Evolutionary conservation across 2,329 filamentous ascomycete species (phyloP), one percentile per base, ranked within the genome.

Genomic region (Venturia pyrina): DNA sequence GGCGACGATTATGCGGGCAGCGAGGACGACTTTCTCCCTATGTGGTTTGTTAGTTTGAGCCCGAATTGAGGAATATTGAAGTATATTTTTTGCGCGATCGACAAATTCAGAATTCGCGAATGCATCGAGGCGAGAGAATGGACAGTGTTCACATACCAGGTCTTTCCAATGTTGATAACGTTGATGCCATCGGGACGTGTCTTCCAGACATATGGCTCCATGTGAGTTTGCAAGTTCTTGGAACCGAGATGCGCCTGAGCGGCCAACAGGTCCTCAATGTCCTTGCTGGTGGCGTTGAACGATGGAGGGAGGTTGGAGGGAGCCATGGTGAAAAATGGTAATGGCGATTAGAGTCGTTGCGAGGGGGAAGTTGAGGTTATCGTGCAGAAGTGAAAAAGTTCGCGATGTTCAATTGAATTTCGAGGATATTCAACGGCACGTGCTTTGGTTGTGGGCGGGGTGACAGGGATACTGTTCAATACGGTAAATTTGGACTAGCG

Each of bases 181-280:
- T 99, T 99, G 85, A 99, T 89, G 83, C 95, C 95, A 77, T 99
- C 96, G 72, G 91, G 89, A 79, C 95, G 91, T 80, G 92, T 96
- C 90, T 99, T 99, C 93, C 93, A 99, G 78, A 99, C 89, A 87
- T 99, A 99, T 74, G 91, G 89, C 82, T 96, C 91, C 92, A 97
- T 98, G 86, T 98, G 93, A 79, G 96, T 91, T 87, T 98, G 95
- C 76, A 99, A 82, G 88, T 99, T 99, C 91, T 98, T 98, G 83
- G 89, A 91, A 77, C 95, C 95, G 75, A 98, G 87, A 83, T 99
- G 96, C 83, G 85, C 87, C 85, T 98, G 93, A 77, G 96, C 93
- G 78, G 93, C 90, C 76, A 99, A 90, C 78, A 99, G 91, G 90
- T 93, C 95, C 90, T 99, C 95, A 84, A 99, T 96, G 85, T 99